These are phyloP conservation scores for Plenodomus biglobosus DNA, from an alignment of 2,329 filamentous ascomycete genomes.

Conservation along the genomic window DNA sequence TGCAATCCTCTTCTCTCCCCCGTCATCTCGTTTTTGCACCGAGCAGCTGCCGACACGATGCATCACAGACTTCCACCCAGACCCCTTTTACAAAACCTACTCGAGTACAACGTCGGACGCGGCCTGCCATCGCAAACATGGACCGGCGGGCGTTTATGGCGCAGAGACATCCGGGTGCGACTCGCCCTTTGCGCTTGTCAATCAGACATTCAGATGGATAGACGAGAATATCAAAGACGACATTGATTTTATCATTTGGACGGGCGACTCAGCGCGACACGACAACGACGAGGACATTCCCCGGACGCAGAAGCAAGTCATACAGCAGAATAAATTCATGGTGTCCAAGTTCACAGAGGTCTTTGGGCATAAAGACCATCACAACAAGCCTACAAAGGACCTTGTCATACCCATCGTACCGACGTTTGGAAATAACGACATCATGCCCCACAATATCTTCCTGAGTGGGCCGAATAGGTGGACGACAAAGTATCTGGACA, in stretches of 20 bases:
- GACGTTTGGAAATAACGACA: constrained; percentile 95
- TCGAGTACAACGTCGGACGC: constrained; percentile 67
- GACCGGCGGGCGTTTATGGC: constrained; percentile 78
- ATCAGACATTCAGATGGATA: constrained; percentile 91
- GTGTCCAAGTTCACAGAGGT: constrained; percentile 74
- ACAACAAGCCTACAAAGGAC: constrained; percentile 50
- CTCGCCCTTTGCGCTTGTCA: constrained; percentile 74
- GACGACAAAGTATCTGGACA: constrained; percentile 72
- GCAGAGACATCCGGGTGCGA: constrained; percentile 89
- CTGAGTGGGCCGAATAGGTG: constrained; percentile 81
- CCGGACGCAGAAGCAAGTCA: constrained; percentile 73
- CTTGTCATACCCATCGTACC: constrained; percentile 80
- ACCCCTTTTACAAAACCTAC: constrained; percentile 80
- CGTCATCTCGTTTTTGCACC: neutral
- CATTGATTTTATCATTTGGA: constrained; percentile 91
- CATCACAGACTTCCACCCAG: constrained; percentile 80
- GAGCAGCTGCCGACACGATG: constrained; percentile 3
- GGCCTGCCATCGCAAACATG: constrained; percentile 78
- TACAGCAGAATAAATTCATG: constrained; percentile 73
- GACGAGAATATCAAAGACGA: constrained; percentile 71
- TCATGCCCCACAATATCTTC: constrained; percentile 95
- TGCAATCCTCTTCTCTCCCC: neutral
- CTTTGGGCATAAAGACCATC: constrained; percentile 59
- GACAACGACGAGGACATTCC: constrained; percentile 83
- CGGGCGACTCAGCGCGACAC: constrained; percentile 85